Evolutionary conservation across 2,329 filamentous ascomycete species (phyloP), one percentile per base, ranked within the genome.

Genomic region (Bipolaris sorokiniana): DNA sequence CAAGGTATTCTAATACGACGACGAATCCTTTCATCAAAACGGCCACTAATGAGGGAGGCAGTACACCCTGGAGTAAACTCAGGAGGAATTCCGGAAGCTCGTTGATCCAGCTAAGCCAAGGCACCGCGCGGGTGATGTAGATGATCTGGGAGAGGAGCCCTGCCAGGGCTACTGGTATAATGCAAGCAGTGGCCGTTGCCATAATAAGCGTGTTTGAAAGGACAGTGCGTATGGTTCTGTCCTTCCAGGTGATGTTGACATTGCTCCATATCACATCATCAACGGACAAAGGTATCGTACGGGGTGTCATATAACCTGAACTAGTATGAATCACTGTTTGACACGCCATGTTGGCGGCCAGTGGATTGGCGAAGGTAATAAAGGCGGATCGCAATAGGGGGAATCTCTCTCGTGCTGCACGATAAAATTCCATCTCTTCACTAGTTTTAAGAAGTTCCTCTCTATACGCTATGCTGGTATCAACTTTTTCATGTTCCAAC

Each of bases 201-300:
- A 37, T 10, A 33, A 63, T 61, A 26, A 54, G 45, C 3, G 37
- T 13, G 10, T 63, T 63, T 0, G 38, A 63, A 44, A 52, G 38
- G 13, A 58, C 37, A 1, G 54, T 54, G 4, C 38, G 45, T 48
- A 63, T n/a, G 2, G 26, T 58, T n/a, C 51, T 58, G 6, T 56
- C 20, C 42, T 9, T 40, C 61, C 18, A 63, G 2, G n/a, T 20
- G 5, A 63, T 61, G 37, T 44, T 48, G 6, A 58, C 16, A 18
- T 63, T 63, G n/a, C 56, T 56, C 54, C 13, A 63, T 7, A 63
- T 20, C 3, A 63, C 20, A 28, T 63, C 23, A 13, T 54, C 28
- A 36, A 56, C 16, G 1, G 41, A 58, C 3, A 51, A 23, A 36
- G 52, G 51, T 11, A 63, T 36, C 36, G 23, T 60, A 1, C 48